Percentiles rank a stretch among this genome's conserved stretches.
Evolutionary conservation across 352 stramenopile genomes (phyloP).

Genomic region (Globisporangium alternatum): DNA sequence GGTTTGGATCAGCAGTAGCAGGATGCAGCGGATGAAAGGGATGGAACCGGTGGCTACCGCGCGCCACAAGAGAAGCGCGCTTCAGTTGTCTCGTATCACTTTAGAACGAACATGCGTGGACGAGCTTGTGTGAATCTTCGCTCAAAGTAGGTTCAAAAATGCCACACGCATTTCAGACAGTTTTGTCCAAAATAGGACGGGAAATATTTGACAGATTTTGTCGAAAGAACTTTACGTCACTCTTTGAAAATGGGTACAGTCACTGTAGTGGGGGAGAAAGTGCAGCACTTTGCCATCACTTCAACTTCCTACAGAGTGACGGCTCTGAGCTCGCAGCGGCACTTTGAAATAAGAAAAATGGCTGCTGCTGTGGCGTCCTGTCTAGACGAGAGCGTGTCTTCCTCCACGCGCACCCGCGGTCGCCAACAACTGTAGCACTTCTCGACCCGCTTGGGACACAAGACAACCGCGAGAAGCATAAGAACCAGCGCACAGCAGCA

Average conservation of each 20-base stretch:
- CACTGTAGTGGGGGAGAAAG: slow-evolving; percentile 8
- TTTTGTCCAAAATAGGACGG: no score
- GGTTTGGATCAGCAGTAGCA: background rate
- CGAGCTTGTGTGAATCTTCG: no score
- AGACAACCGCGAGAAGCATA: background rate
- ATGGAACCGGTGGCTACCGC: background rate
- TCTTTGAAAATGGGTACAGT: slow-evolving; percentile 9
- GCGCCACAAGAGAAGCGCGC: background rate
- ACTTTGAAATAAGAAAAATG: slow-evolving; percentile 5
- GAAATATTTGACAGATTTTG: no score
- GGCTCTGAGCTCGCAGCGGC: background rate
- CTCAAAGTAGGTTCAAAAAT: no score
- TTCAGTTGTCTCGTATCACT: background rate
- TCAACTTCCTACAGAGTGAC: background rate
- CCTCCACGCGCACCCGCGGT: background rate
- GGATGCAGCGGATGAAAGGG: background rate
- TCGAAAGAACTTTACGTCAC: background rate
- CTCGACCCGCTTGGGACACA: background rate
- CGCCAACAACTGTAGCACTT: background rate
- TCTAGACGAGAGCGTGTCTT: background rate
- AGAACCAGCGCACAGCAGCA: background rate
- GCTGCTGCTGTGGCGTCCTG: background rate
- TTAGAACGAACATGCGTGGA: no score
- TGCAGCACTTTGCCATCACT: slow-evolving; percentile 6
- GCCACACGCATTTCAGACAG: no score